phyloP scores from a whole-genome alignment of 225 moss, liverwort and hornwort genomes.

The Pseudoscleropodium purum region DNA sequence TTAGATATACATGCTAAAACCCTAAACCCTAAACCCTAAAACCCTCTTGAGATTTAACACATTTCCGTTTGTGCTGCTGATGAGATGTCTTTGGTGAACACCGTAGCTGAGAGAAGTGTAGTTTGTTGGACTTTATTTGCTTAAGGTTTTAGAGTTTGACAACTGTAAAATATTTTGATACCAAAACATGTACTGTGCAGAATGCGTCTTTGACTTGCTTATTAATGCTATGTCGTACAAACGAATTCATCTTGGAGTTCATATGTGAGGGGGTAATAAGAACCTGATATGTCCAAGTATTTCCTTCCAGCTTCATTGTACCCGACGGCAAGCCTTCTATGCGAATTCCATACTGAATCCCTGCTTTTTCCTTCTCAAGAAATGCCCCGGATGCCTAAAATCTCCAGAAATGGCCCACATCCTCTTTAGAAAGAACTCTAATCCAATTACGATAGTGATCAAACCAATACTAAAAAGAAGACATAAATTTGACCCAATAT shows the following conservation, averaged over 20 bases:
- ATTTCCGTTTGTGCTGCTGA: background rate
- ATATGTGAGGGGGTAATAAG: background rate
- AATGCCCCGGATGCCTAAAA: slow-evolving; percentile 51
- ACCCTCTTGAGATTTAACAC: background rate
- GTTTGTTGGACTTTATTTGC: background rate
- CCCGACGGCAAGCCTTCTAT: slow-evolving; percentile 41
- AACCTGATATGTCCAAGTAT: slow-evolving; percentile 68
- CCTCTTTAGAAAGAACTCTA: background rate
- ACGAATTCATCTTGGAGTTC: background rate
- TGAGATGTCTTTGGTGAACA: no score
- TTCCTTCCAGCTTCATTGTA: slow-evolving; percentile 7
- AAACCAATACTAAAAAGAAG: background rate
- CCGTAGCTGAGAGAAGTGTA: background rate
- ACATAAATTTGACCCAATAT: background rate
- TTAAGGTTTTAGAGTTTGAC: background rate
- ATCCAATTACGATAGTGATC: background rate
- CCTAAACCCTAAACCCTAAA: background rate
- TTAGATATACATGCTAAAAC: background rate
- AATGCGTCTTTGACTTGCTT: background rate
- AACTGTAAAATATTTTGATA: background rate
- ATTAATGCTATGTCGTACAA: no score
- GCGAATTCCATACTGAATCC: slow-evolving; percentile 30
- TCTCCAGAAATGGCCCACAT: background rate
- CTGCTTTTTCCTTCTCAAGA: slow-evolving; percentile 59
- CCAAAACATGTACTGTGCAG: no score